Conservation (phyloP, 2,329 filamentous ascomycete genomes). For the Coniella lustricola region DNA sequence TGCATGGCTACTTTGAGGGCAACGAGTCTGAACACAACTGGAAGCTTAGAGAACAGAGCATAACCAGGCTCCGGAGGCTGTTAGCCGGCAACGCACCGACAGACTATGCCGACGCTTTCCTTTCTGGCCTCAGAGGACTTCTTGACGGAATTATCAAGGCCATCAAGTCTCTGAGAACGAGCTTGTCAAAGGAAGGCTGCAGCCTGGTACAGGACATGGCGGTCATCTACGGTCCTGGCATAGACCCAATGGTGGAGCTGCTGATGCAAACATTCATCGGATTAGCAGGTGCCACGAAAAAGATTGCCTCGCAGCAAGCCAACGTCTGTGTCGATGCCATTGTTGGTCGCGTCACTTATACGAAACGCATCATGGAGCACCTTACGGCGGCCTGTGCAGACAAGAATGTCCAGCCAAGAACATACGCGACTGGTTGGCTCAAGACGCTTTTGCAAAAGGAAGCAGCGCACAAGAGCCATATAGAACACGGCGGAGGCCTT, state of each 20-base stretch:
- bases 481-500: constrained; percentile 79
- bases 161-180: constrained; percentile 76
- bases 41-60: constrained; percentile 75
- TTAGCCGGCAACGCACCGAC: constrained; percentile 76
- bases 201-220: constrained; percentile 80
- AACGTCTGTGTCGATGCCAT: constrained; percentile 76
- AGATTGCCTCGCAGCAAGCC: constrained; percentile 80
- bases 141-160: constrained; percentile 87
- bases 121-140: constrained; percentile 63
- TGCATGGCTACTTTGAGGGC: constrained; percentile 77
- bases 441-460: constrained; percentile 76
- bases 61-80: constrained; percentile 68
- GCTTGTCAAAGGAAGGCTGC: constrained; percentile 81
- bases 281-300: constrained; percentile 82
- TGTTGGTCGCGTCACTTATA: constrained; percentile 74
- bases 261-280: constrained; percentile 86
- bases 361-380: constrained; percentile 74
- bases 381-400: constrained; percentile 77
- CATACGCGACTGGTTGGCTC: constrained; percentile 75
- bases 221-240: constrained; percentile 63
- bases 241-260: constrained; percentile 86
- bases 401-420: constrained; percentile 84
- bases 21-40: constrained; percentile 89
- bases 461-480: constrained; percentile 66
- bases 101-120: constrained; percentile 66